A percentile compares a stretch with the other conserved stretches of the same genome.
These are phyloP conservation scores for Allium sativum DNA, from an alignment of 106 monocot species.

Conservation along the genomic window DNA sequence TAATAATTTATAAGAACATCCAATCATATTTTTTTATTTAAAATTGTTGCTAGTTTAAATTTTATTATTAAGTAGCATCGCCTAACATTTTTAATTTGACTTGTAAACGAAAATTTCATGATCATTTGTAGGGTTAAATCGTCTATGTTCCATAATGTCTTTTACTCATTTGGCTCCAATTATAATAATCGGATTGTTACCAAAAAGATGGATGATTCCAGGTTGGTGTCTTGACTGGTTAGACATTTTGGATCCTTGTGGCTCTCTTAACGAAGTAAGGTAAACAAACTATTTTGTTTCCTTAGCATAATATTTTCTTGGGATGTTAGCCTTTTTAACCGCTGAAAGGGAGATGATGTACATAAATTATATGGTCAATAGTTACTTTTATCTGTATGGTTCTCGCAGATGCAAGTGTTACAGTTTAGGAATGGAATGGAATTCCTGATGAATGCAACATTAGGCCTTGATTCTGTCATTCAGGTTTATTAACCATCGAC, in stretches of 20 bases:
- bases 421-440: slow-evolving; percentile 64
- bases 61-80: no score
- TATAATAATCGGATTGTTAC: slow-evolving; percentile 63
- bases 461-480: slow-evolving; percentile 67
- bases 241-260: slow-evolving; percentile 47
- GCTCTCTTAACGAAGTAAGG: slow-evolving; percentile 44
- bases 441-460: slow-evolving; percentile 68
- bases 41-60: no score
- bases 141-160: slow-evolving; percentile 64
- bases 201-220: slow-evolving; percentile 84
- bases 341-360: no score
- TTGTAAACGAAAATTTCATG: no score
- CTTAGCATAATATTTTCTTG: no score
- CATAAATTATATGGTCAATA: no score
- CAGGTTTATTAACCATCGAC: slow-evolving; percentile 23
- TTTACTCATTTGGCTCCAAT: slow-evolving; percentile 56
- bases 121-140: no score
- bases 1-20: no score
- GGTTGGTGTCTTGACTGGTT: slow-evolving; percentile 98
- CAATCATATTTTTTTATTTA: no score
- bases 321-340: no score
- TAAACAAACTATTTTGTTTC: not conserved
- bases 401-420: not conserved
- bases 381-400: not conserved
- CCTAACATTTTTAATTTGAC: no score